Conservation (phyloP, 2,329 filamentous ascomycete genomes). For the Fusarium torreyae region DNA sequence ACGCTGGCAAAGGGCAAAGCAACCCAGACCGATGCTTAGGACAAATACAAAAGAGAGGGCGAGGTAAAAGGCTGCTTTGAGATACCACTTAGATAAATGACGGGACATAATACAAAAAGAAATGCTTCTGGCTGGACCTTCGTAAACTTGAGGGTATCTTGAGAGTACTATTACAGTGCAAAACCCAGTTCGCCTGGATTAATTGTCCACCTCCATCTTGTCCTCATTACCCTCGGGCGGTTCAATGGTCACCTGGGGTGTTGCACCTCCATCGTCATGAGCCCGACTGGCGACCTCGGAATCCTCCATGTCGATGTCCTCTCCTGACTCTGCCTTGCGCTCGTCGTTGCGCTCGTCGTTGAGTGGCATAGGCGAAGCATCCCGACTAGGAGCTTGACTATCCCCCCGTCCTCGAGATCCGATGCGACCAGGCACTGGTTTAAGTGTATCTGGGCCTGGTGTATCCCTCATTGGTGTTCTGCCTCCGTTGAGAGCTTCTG, state of each 20-base stretch:
- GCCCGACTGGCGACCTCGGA: slow-evolving; percentile 53
- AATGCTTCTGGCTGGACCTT: slow-evolving; percentile 27
- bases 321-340: slow-evolving; percentile 57
- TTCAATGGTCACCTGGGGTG: slow-evolving; percentile 66
- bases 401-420: slow-evolving; percentile 45
- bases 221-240: slow-evolving; percentile 65
- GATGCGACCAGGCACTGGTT: slow-evolving; percentile 34
- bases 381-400: slow-evolving; percentile 52
- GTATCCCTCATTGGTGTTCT: slow-evolving; percentile 54
- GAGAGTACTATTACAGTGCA: slow-evolving; percentile 33
- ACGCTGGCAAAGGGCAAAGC: slow-evolving; percentile 66
- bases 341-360: slow-evolving; percentile 50
- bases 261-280: slow-evolving; percentile 60
- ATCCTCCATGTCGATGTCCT: slow-evolving; percentile 74
- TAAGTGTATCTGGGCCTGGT: slow-evolving; percentile 50
- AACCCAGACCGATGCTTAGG: slow-evolving; percentile 30
- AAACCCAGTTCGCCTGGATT: slow-evolving; percentile 21
- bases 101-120: slow-evolving; percentile 13
- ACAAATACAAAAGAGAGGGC: background rate
- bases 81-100: slow-evolving; percentile 38
- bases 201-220: slow-evolving; percentile 76
- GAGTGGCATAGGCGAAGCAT: slow-evolving; percentile 49
- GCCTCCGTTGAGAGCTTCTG: slow-evolving; percentile 49
- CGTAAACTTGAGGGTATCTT: slow-evolving; percentile 49
- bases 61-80: slow-evolving; percentile 15